Evolutionary conservation across 805 yeast species (phyloP).

Genomic region (Candida nonsorbophila): DNA sequence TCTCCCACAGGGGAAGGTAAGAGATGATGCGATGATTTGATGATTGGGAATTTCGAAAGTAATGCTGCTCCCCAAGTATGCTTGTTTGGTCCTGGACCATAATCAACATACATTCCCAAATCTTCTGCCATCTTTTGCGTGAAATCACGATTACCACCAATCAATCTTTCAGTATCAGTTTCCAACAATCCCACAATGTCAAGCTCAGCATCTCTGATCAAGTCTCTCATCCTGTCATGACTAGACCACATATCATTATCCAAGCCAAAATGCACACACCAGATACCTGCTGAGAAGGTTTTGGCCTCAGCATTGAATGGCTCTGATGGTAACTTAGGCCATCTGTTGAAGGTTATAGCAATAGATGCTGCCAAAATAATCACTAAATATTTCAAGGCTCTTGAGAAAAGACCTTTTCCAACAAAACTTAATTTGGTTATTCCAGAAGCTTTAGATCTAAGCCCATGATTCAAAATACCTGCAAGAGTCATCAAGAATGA

Average conservation of each 20-base stretch:
- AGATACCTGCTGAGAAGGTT: slow-evolving; percentile 88
- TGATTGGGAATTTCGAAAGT: slow-evolving; percentile 88
- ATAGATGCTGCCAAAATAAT: slow-evolving; percentile 48
- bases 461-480: slow-evolving; percentile 43
- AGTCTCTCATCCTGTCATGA: slow-evolving; percentile 82
- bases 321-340: slow-evolving; percentile 47
- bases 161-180: slow-evolving; percentile 87
- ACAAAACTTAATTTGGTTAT: slow-evolving; percentile 15
- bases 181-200: slow-evolving; percentile 91
- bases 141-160: slow-evolving; percentile 93
- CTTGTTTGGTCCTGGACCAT: slow-evolving; percentile 96
- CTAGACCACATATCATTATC: slow-evolving; percentile 98
- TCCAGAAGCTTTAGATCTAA: slow-evolving; percentile 16
- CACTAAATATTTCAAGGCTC: slow-evolving; percentile 29
- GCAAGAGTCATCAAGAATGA: slow-evolving; percentile 50
- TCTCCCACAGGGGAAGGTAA: slow-evolving; percentile 97
- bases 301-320: slow-evolving; percentile 46
- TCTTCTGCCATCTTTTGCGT: slow-evolving; percentile 91
- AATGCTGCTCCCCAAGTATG: slow-evolving; percentile 98
- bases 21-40: slow-evolving; percentile 84
- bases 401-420: slow-evolving; percentile 13
- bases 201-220: slow-evolving; percentile 78
- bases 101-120: slow-evolving; percentile 90
- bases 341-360: slow-evolving; percentile 51
- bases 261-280: slow-evolving; percentile 97